Evolutionary conservation across 768 basidiomycete species (phyloP).

Genomic region (Austroboletus festivus): DNA sequence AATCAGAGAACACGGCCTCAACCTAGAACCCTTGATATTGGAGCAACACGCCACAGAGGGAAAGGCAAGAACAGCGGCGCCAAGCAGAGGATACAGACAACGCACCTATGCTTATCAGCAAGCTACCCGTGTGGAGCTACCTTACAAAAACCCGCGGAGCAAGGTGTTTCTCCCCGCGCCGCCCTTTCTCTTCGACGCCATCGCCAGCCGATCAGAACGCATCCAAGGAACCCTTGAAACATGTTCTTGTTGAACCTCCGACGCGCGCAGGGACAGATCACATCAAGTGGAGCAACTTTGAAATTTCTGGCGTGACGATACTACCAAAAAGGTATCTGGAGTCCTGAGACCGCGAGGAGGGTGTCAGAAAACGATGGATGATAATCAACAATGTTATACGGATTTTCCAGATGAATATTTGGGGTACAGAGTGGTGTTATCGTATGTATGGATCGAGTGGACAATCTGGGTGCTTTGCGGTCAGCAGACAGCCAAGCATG

Average conservation of each 20-base stretch:
- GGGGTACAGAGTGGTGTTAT: slow-evolving; percentile 18
- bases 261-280: slow-evolving; percentile 1
- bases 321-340: background rate
- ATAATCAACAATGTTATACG: slow-evolving; percentile 1
- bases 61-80: slow-evolving; percentile 5
- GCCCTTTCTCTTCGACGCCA: background rate
- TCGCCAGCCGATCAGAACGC: background rate
- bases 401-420: slow-evolving; percentile 3
- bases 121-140: background rate
- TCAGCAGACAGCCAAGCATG: slow-evolving; percentile 9
- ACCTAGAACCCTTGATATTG: background rate
- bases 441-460: slow-evolving; percentile 2
- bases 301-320: slow-evolving; percentile 1
- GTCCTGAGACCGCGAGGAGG: slow-evolving; percentile 5
- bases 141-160: background rate
- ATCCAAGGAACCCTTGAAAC: background rate
- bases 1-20: background rate
- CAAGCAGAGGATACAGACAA: background rate
- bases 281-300: slow-evolving; percentile 1
- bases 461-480: slow-evolving; percentile 4
- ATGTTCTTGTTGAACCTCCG: background rate
- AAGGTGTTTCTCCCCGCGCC: background rate
- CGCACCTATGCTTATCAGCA: background rate
- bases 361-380: background rate
- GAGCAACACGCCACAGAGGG: background rate